Evolutionary conservation across 768 basidiomycete genomes (phyloP).

Genomic region (Russula sp.): DNA sequence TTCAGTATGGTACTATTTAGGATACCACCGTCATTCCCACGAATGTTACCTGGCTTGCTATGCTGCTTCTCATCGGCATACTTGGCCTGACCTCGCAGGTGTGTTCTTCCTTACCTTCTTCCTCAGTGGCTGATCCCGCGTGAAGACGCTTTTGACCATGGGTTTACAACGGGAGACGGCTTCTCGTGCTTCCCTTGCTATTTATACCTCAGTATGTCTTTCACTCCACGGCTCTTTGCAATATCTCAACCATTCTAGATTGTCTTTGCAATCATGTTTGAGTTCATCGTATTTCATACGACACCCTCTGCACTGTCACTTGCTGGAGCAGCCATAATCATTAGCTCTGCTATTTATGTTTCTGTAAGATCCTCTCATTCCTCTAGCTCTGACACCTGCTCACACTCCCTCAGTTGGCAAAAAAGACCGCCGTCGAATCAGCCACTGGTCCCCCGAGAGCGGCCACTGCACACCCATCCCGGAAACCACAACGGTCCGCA

Average conservation of each 20-base stretch:
- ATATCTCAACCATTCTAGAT: slow-evolving; percentile 41
- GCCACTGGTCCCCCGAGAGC: not conserved
- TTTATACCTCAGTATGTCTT: slow-evolving; percentile 51
- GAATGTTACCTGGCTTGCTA: slow-evolving; percentile 43
- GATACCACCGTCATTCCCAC: slow-evolving; percentile 48
- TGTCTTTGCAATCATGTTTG: slow-evolving; percentile 62
- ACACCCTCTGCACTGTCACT: slow-evolving; percentile 57
- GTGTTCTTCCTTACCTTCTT: not conserved
- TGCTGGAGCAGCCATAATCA: slow-evolving; percentile 62
- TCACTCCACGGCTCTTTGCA: slow-evolving; percentile 12
- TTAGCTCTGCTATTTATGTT: slow-evolving; percentile 59
- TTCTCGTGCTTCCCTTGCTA: slow-evolving; percentile 56
- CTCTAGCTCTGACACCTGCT: not conserved
- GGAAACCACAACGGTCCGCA: not conserved
- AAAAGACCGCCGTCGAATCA: slow-evolving; percentile 13
- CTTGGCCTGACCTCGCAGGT: slow-evolving; percentile 51
- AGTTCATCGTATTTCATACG: slow-evolving; percentile 61
- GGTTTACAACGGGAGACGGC: slow-evolving; percentile 66
- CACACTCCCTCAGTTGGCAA: slow-evolving; percentile 1
- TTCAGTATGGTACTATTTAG: slow-evolving; percentile 45
- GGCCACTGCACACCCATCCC: not conserved
- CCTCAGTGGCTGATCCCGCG: not conserved
- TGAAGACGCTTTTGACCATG: slow-evolving; percentile 43
- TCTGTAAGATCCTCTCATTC: slow-evolving; percentile 46
- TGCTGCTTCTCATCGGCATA: slow-evolving; percentile 51